phyloP scores from a whole-genome alignment of 139 green algal genomes.

The Zygnema cylindricum region DNA sequence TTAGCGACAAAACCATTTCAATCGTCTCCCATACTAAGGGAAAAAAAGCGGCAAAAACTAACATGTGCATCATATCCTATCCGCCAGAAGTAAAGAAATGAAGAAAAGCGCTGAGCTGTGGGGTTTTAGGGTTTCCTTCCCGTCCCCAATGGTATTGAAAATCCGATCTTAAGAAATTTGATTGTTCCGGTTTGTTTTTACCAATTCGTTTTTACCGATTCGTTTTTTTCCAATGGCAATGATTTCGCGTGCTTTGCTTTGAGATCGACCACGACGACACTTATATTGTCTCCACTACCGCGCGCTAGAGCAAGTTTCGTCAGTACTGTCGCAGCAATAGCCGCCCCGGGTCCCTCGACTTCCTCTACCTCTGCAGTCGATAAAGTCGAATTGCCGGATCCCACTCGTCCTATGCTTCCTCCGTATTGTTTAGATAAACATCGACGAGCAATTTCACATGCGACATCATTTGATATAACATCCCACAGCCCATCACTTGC shows the following conservation, averaged over 20 bases:
- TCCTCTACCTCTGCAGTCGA: neutral
- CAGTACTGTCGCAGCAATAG: conserved; percentile 38
- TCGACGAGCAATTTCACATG: conserved; percentile 14
- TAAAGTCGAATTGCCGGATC: too few relatives aligned
- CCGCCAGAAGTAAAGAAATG: too few relatives aligned
- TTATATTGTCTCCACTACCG: conserved; percentile 46
- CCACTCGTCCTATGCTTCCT: neutral
- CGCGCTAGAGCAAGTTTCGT: conserved; percentile 37
- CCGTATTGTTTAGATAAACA: neutral
- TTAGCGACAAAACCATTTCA: too few relatives aligned
- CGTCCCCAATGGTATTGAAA: too few relatives aligned
- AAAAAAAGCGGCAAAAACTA: too few relatives aligned
- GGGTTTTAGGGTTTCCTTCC: too few relatives aligned
- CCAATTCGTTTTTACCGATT: too few relatives aligned
- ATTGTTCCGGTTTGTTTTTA: too few relatives aligned
- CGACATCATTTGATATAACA: conserved; percentile 42
- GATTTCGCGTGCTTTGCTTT: neutral
- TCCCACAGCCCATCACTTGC: conserved; percentile 52
- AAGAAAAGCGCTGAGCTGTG: too few relatives aligned
- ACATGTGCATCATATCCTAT: too few relatives aligned
- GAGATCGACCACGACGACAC: conserved; percentile 49
- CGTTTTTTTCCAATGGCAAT: neutral
- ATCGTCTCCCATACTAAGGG: too few relatives aligned
- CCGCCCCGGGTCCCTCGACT: neutral
- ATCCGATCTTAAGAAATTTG: too few relatives aligned